Base-by-base conservation (phyloP, 352 stramenopile genomes). In the Pythium rishiriense region DNA sequence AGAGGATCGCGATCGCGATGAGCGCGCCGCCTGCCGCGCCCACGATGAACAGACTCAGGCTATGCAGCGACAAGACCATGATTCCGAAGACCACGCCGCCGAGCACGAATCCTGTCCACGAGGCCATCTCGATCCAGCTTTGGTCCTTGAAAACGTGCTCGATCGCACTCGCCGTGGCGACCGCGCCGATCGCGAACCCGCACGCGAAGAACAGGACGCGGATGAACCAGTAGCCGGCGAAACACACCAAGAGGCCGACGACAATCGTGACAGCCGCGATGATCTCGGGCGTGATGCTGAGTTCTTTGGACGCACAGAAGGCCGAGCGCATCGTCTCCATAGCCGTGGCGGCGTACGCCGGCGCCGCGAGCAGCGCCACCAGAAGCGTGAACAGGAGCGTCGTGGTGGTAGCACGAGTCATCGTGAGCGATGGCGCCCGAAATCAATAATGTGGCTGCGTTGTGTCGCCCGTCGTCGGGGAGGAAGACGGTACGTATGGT, bases 51-150 rank as follows among this genome's bases (percentile, higher is more conserved):
- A 89, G 56, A 39, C 82, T 79, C 10, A 63, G 54, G 35, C 62
- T 74, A 56, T 78, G 85, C 19, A 88, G 42, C 41, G 76, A 80
- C 29, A 88, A 64, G 52, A 43, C 37, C 37, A 74, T 75, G 21
- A 84, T 49, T 33, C 73, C 70, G 31, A 75, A 59, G 9, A 87
- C 17, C 17, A 91, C 57, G 3, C 82, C 82, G 47, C 74, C 74
- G 9, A 78, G 51, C 46, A 81, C 66, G 66, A 91, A 91, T 37
- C 66, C 77, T 69, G 88, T 80, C 83, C 83, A 91, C 3, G 79
- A 84, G 31, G 73, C 74, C 0, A 71, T 77, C 35, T 78, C 65
- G 22, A 87, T 45, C 46, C 73, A 86, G 15, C 66, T 70, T 54
- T 87, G 62, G 66, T 79, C 68, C 33, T 59, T 65, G 37, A 87